These are phyloP conservation scores for Kingdonia uniflora DNA, from an alignment of 164 flowering plant species.

Conservation along the genomic window DNA sequence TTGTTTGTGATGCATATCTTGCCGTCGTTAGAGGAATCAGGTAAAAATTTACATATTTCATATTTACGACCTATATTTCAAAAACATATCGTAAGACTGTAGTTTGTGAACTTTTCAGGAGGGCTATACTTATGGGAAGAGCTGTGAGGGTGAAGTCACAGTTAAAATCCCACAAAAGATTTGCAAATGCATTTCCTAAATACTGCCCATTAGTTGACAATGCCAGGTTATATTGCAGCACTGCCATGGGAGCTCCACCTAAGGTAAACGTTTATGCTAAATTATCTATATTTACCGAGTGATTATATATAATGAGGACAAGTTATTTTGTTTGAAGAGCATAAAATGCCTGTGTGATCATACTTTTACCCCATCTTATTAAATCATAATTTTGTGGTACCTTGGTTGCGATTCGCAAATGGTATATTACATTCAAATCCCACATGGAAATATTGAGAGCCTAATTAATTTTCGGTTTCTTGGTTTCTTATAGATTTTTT, in stretches of 20 bases:
- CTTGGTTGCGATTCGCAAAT: no score
- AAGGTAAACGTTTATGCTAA: slow-evolving; percentile 48
- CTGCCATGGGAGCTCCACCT: slow-evolving; percentile 51
- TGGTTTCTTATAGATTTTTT: no score
- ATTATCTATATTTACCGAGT: no score
- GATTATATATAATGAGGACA: no score
- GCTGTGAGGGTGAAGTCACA: slow-evolving; percentile 94
- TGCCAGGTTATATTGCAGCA: slow-evolving; percentile 77
- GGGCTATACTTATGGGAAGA: slow-evolving; percentile 68
- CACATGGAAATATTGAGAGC: no score
- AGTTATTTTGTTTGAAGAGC: no score
- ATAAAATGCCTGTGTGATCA: no score
- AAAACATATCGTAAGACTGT: background rate
- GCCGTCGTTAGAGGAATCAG: slow-evolving; percentile 94
- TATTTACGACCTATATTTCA: no score
- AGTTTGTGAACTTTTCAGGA: slow-evolving; percentile 34
- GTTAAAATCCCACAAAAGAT: slow-evolving; percentile 83
- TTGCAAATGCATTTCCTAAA: slow-evolving; percentile 60
- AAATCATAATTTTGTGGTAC: no score
- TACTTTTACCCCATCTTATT: no score
- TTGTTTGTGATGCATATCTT: slow-evolving; percentile 76
- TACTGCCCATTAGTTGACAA: slow-evolving; percentile 79
- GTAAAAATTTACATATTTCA: slow-evolving; percentile 18
- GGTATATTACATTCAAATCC: no score
- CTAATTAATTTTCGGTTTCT: no score